These are phyloP conservation scores for Purpureocillium lavendulum DNA, from an alignment of 2,329 filamentous ascomycete species.

Conservation along the genomic window DNA sequence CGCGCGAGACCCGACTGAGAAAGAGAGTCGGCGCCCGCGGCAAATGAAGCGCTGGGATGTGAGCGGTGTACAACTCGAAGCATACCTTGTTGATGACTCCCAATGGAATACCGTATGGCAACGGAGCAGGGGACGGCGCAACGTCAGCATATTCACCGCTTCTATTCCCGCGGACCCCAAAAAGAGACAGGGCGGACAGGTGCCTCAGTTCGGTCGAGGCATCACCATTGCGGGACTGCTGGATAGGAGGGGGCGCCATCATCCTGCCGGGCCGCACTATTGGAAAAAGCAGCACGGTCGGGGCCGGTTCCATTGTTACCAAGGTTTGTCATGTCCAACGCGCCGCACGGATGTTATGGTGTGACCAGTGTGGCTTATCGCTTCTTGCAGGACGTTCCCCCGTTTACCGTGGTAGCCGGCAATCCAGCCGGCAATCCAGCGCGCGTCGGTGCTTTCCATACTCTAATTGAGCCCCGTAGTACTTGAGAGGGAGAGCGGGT, in stretches of 20 bases:
- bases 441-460: no score
- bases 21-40: no score
- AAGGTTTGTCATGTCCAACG: slow-evolving; percentile 41
- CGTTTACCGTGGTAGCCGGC: slow-evolving; percentile 60
- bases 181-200: slow-evolving; percentile 64
- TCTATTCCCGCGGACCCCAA: slow-evolving; percentile 66
- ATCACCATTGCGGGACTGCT: slow-evolving; percentile 78
- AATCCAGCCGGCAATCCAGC: no score
- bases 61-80: no score
- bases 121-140: no score
- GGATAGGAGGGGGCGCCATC: slow-evolving; percentile 68
- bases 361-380: neutral
- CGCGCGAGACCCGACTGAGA: no score
- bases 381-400: slow-evolving; percentile 46
- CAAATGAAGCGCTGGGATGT: no score
- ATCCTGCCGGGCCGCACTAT: slow-evolving; percentile 75
- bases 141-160: slow-evolving; percentile 78
- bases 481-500: no score
- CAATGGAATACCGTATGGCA: no score
- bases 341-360: neutral
- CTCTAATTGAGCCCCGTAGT: no score
- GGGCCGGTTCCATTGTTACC: slow-evolving; percentile 78
- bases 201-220: slow-evolving; percentile 58
- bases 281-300: slow-evolving; percentile 70
- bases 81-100: no score